These are phyloP conservation scores for Pleurotus eryngii DNA, from an alignment of 768 basidiomycete species.

Conservation along the genomic window DNA sequence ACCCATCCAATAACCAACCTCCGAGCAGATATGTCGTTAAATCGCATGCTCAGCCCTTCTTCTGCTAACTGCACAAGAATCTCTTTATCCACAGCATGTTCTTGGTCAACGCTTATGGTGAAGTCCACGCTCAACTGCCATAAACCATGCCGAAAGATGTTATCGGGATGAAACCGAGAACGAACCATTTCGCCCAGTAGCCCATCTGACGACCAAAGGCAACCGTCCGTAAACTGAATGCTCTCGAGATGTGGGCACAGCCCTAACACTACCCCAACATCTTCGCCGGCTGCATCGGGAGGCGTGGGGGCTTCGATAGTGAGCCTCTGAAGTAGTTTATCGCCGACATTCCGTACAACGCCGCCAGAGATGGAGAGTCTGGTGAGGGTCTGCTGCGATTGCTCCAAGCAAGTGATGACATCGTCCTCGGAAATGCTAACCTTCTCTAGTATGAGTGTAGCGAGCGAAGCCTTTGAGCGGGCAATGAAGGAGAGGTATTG, in stretches of 20 bases:
- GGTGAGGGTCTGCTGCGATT: conserved; percentile 12
- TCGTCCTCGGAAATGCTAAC: conserved; percentile 2
- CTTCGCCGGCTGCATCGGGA: no score
- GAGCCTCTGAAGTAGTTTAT: background rate
- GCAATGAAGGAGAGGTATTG: conserved; percentile 7
- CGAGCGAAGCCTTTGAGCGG: conserved; percentile 4
- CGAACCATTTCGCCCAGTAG: background rate
- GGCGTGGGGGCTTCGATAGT: background rate
- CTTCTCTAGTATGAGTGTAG: conserved; percentile 4
- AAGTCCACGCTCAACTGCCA: background rate
- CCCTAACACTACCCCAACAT: background rate
- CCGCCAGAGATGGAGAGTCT: conserved; percentile 3
- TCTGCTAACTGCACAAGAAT: background rate
- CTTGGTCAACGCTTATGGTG: conserved; percentile 1
- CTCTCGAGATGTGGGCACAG: background rate
- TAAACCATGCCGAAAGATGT: background rate
- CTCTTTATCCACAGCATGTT: background rate
- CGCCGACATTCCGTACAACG: background rate
- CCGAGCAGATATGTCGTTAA: background rate
- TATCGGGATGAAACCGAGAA: background rate
- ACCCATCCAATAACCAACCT: conserved; percentile 3
- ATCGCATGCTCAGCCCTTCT: background rate
- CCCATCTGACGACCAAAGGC: conserved; percentile 6
- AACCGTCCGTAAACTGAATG: conserved; percentile 6
- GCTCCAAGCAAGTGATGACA: conserved; percentile 4